Percentiles rank a stretch among this genome's conserved stretches.
Conservation (phyloP, 768 basidiomycete species). For the Erythrobasidium yunnanense region DNA sequence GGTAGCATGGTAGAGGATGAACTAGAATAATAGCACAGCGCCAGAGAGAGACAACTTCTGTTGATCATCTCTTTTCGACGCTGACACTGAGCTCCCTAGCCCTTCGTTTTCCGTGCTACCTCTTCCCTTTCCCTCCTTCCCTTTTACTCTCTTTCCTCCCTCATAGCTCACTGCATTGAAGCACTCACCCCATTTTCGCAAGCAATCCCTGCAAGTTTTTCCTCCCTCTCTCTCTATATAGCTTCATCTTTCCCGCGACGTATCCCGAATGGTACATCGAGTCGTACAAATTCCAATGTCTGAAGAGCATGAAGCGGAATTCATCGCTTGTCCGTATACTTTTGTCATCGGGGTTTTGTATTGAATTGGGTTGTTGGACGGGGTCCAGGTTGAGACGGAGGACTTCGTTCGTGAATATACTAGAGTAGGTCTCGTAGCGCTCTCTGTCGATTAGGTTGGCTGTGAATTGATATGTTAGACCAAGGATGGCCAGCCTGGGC, state of each 20-base stretch:
- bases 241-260: conserved; percentile 83
- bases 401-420: conserved; percentile 80
- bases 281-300: conserved; percentile 97
- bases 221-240: conserved; percentile 89
- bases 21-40: too few species aligned
- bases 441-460: conserved; percentile 76
- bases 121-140: too few species aligned
- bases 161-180: too few species aligned
- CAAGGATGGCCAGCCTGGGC: conserved; percentile 77
- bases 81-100: too few species aligned
- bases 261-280: conserved; percentile 97
- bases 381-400: conserved; percentile 58
- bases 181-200: conserved; percentile 94
- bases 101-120: too few species aligned
- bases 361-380: conserved; percentile 7
- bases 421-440: conserved; percentile 68
- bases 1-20: too few species aligned
- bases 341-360: conserved; percentile 59
- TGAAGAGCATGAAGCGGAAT: conserved; percentile 81
- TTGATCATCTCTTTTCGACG: too few species aligned
- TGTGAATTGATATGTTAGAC: conserved; percentile 83
- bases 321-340: conserved; percentile 76
- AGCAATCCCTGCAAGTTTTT: conserved; percentile 79
- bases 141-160: too few species aligned
- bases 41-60: too few species aligned